Conservation (phyloP, 2,329 filamentous ascomycete species). For the Fusarium sp. region DNA sequence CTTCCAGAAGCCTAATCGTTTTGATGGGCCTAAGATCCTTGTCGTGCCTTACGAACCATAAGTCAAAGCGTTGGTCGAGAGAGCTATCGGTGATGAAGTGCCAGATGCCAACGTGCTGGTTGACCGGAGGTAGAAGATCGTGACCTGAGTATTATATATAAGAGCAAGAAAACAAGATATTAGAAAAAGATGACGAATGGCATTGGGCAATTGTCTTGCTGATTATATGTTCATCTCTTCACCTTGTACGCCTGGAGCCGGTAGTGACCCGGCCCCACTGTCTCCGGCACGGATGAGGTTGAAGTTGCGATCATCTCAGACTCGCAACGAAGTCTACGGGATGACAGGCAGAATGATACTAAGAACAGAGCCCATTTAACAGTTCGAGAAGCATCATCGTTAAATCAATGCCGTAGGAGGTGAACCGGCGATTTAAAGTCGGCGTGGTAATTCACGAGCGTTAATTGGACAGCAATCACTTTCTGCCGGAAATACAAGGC, state of each 20-base stretch:
- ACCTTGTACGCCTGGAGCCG: slow-evolving; percentile 10
- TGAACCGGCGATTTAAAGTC: not conserved
- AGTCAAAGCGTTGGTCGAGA: not conserved
- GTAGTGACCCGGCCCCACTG: slow-evolving; percentile 29
- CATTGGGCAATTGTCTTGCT: not conserved
- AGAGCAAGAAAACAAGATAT: not conserved
- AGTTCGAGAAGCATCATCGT: not conserved
- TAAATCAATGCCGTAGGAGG: not conserved
- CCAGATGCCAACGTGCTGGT: not conserved
- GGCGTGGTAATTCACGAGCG: slow-evolving; percentile 43
- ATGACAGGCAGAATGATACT: accelerated
- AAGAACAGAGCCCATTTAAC: not conserved
- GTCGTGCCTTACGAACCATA: no score
- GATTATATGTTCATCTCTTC: slow-evolving; percentile 1
- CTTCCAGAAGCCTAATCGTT: slow-evolving; percentile 5
- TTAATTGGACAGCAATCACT: slow-evolving; percentile 38
- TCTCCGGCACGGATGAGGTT: slow-evolving; percentile 5
- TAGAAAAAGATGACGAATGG: no score
- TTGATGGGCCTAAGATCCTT: not conserved
- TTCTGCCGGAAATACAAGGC: slow-evolving; percentile 45
- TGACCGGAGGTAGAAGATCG: accelerated
- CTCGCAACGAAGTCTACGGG: not conserved
- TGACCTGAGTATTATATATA: accelerated
- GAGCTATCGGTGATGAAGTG: not conserved
- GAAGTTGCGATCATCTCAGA: slow-evolving; percentile 5